phyloP scores from a whole-genome alignment of 2,329 filamentous ascomycete genomes.

The Fusarium temperatum region DNA sequence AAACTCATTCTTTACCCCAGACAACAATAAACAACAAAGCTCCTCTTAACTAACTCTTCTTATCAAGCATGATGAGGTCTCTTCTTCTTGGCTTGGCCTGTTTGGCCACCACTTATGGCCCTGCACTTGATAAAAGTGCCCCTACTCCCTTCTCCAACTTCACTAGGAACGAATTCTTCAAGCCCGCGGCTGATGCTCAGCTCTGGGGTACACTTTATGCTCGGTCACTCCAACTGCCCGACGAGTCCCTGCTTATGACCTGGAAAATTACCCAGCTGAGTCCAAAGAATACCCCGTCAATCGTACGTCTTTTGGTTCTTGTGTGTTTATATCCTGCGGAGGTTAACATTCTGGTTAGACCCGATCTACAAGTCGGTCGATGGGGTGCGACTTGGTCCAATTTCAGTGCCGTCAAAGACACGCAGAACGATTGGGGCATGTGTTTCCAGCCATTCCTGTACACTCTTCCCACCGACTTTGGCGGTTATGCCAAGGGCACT shows the following conservation, averaged over 20 bases:
- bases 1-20: not conserved
- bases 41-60: not conserved
- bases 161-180: not conserved
- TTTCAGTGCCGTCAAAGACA: not conserved
- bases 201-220: not conserved
- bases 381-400: not conserved
- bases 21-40: not conserved
- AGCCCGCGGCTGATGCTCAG: not conserved
- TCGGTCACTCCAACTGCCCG: not conserved
- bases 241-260: not conserved
- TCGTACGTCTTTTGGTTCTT: not conserved
- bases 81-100: not conserved
- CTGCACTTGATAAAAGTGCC: not conserved
- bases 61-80: not conserved
- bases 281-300: not conserved
- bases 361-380: not conserved
- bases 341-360: not conserved
- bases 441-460: not conserved
- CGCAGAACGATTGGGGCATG: not conserved
- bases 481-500: not conserved
- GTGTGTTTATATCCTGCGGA: not conserved
- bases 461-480: not conserved
- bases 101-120: not conserved
- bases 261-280: not conserved
- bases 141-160: not conserved